Base-by-base conservation (phyloP, 2,329 filamentous ascomycete genomes). In the Aspergillus intermedius region DNA sequence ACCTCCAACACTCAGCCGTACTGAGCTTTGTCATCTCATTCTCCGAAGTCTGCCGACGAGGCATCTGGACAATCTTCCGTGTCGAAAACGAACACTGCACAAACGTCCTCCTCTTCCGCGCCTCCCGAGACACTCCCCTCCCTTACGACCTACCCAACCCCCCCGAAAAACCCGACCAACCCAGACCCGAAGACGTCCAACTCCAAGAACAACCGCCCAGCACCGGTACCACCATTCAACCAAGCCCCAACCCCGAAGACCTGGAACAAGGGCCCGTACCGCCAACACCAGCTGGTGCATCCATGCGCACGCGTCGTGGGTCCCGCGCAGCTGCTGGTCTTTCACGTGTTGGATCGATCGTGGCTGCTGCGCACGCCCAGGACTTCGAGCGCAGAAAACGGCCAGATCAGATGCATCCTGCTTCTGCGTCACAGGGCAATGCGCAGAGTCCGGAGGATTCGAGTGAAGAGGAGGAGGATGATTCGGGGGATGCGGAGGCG, bases 61-160 rank as follows among this genome's bases (percentile, higher is more conserved):
- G 89, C 52, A 82, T 96, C 63, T 98, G 93, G 93, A 84, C 86
- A 0, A 75, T 97, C 3, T 87, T 98, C 66, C 88, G 93, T 37
- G 91, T 98, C 22, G 93, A 98, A 69, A 98, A 98, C 67, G 93
- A 98, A 61, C 93, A 98, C 70, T 95, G 90, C 70, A 84, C 86
- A 48, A 95, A 96, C 59, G 91, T 98, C 2, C 81, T 83, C 15
- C 83, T 88, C 56, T 94, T 94, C 77, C 90, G 94, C 55, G 93
- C 93, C 3, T 89, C 85, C 2, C 80, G 91, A 48, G 91, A 96
- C 60, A 80, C 95, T 0, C 89, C 89, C 0, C 76, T 97, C 0
- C 91, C 91, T 0, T 97, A 96, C 64, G 77, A 81, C 10, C 44
- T 79, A 12, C 58, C 68, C 5, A 45, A 61, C 1, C 57, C 55